phyloP scores from a whole-genome alignment of 75 land plant species.

The Picea glauca region DNA sequence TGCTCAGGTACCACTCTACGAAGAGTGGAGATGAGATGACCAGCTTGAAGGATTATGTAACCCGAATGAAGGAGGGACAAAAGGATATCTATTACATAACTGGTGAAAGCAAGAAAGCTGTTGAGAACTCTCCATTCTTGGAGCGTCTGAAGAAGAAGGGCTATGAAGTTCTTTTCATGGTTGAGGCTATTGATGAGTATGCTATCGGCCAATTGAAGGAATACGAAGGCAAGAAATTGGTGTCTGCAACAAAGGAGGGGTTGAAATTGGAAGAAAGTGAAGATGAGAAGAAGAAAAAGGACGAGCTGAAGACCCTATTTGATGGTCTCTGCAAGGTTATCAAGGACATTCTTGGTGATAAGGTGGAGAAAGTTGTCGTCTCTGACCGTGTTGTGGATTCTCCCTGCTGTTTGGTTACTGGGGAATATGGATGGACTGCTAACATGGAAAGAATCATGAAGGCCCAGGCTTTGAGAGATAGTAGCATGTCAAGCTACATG shows the following conservation, averaged over 20 bases:
- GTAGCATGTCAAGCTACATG: slow-evolving; percentile 70
- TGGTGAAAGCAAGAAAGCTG: slow-evolving; percentile 65
- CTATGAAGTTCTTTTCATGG: slow-evolving; percentile 73
- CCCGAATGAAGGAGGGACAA: slow-evolving; percentile 82
- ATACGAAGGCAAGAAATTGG: slow-evolving; percentile 66
- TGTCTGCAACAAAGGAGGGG: slow-evolving; percentile 71
- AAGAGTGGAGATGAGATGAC: slow-evolving; percentile 86
- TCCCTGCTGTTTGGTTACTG: slow-evolving; percentile 76
- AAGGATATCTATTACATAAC: slow-evolving; percentile 74
- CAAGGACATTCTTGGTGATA: slow-evolving; percentile 73
- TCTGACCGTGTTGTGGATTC: slow-evolving; percentile 76
- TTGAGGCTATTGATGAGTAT: slow-evolving; percentile 78
- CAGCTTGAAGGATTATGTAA: slow-evolving; percentile 80
- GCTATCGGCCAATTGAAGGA: slow-evolving; percentile 66
- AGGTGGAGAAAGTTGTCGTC: slow-evolving; percentile 73
- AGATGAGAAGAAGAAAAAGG: slow-evolving; percentile 72
- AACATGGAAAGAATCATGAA: slow-evolving; percentile 91
- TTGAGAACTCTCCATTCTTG: slow-evolving; percentile 82
- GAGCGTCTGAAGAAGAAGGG: slow-evolving; percentile 75
- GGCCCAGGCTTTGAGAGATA: slow-evolving; percentile 80
- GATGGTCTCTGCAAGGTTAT: slow-evolving; percentile 78
- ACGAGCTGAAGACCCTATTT: slow-evolving; percentile 59
- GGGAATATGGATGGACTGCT: slow-evolving; percentile 85
- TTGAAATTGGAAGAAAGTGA: slow-evolving; percentile 61
- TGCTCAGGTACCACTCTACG: slow-evolving; percentile 67